Evolutionary conservation across 345 rosid genomes (phyloP), one percentile per base, ranked within the genome.

Genomic region (Eucalyptus guilfoylei): DNA sequence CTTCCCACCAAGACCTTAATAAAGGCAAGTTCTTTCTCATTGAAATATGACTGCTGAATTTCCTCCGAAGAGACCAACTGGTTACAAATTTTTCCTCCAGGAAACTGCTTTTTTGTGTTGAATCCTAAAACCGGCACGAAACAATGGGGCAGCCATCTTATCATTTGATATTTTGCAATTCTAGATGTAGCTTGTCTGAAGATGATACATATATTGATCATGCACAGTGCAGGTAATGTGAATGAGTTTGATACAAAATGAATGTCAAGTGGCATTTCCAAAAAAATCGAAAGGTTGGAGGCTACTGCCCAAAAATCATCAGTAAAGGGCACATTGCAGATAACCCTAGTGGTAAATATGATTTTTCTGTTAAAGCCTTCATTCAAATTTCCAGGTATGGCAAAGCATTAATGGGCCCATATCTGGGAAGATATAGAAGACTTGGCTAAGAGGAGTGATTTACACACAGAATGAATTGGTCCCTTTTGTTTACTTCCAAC

Each of bases 1-100:
- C 98, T 96, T 95, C 96, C 98, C 88, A 92, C 88, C 90, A 95
- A 91, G 91, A 93, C 92, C 93, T 88, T 93, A 85, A 95, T 92
- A 90, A 95, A 96, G 90, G 93, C 94, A 93, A 92, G 89, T 90
- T 93, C 94, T 87, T 85, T 92, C 60, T 92, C 95, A 85, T 91
- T 87, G 85, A 89, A 6, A 86, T 86, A 87, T 69, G 90, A 81
- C 52, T 15, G 83, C 62, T 89, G 91, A 85, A 81, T 69, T 92
- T 91, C 94, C 89, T 88, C 88, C n/a, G 86, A 48, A 87, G 89
- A 91, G 90, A 90, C 69, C 90, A 88, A 67, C 19, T 87, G 89
- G 55, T 86, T 86, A 88, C 80, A 85, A 32, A 90, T 88, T 86
- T 91, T 91, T 80, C 88, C 90, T 86, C 89, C 89, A 60, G 86